Base-by-base conservation (phyloP, 352 stramenopile genomes). In the Peronospora tabacina region DNA sequence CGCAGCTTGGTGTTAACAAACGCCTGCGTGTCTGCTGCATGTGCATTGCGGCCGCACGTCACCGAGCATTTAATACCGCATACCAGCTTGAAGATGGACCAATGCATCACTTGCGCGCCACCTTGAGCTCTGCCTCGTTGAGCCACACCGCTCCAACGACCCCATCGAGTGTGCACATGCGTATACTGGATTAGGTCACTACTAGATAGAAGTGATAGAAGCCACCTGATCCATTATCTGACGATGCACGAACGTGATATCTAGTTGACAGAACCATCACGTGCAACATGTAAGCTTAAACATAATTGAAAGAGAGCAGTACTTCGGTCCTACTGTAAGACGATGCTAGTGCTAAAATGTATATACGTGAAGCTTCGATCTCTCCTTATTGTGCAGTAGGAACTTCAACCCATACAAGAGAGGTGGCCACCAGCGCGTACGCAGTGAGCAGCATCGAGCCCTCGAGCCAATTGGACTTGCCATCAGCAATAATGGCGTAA, bases 381-480 rank as follows among this genome's bases (percentile, higher is more conserved):
- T 41, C 48, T 70, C 51, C 35, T 61, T 68, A 70, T n/a, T 37
- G 22, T 46, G 63, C 53, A 16, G 46, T 68, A 3, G 74, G 77
- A n/a, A 92, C 65, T 47, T 92, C 63, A 37, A 90, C 74, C 72
- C 72, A 92, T 2, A 92, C 58, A 42, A 95, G 82, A 34, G 85
- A 50, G 44, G 95, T 68, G 24, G 75, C 82, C 13, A 96, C 85
- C 22, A 96, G 81, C 47, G 83, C 67, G 63, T 96, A 96, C 13
- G 86, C 85, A 11, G 86, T 96, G 46, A 96, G 76, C 39, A 96
- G 70, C 78, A 95, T 93, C 35, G 83, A 92, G 22, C 87, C 87
- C 50, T 95, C 76, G 24, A 96, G 83, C 88, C 88, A 97, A 52
- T 96, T 96, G 54, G 78, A 94, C 49, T 88, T 94, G 53, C 88